Base-by-base conservation (phyloP, 148 eudicot species). In the Dianthus caryophyllus region DNA sequence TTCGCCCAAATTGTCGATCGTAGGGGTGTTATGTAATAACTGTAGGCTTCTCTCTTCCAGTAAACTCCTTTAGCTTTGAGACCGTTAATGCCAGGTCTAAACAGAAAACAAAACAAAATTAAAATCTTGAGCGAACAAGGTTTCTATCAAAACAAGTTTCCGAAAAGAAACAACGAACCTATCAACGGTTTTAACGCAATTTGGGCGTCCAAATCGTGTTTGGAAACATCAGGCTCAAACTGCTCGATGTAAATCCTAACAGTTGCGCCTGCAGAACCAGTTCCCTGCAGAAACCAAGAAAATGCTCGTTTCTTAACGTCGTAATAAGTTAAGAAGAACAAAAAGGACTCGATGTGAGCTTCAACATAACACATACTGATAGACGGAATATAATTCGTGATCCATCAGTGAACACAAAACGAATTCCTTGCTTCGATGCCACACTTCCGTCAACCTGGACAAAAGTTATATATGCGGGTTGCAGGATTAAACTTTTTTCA, bases 251-350 rank as follows among this genome's bases (percentile, higher is more conserved):
- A 94, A 15, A 94, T 66, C 57, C 97, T 76, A 53, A 90, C 81
- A 33, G 99, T 94, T 61, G 99, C 96, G 69, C 98, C 98, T 46
- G 97, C 92, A 29, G 96, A 94, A 50, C 98, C 99, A 77, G 97
- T 94, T 30, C 99, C 96, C 97, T 94, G 81, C 30, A 78, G 75
- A 71, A 64, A 18, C 69, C 62, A 13, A 21, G 27, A 55, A 48
- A 31, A 56, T 49, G 31, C 48, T 71, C 58, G 50, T 64, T 67
- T 18, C 22, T 13, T 20, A 47, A 61, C 47, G 17, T 18, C 47
- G 17, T 18, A 30, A 58, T 8, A 31, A 31, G 62, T 53, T 25
- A 25, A 9, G 16, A 9, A 39, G 11, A 14, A 14, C 9, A 38
- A 58, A 9, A 27, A 9, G 48, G 52, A 9, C 44, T 3, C 61